Percentiles rank a stretch among this genome's conserved stretches.
Evolutionary conservation across 2,329 filamentous ascomycete species (phyloP).

Genomic region (Clarireedia hainanense): DNA sequence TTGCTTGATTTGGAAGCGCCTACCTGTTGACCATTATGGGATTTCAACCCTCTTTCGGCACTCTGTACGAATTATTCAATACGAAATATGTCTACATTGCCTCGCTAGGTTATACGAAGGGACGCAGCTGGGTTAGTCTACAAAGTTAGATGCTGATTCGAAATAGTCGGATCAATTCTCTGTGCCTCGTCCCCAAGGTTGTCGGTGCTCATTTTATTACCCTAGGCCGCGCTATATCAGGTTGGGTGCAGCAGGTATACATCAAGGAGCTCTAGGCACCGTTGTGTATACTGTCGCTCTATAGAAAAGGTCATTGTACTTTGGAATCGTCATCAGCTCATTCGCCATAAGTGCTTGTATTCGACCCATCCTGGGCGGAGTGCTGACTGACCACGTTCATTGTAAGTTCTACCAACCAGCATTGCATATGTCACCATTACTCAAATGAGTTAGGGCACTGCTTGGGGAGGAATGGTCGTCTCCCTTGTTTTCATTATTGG

Average conservation of each 20-base stretch:
- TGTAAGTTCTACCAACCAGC: too few relatives aligned
- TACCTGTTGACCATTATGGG: conserved; percentile 34
- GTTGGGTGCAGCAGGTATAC: conserved; percentile 41
- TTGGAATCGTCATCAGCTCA: conserved; percentile 8
- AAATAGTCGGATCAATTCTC: conserved; percentile 35
- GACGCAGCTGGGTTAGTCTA: background rate
- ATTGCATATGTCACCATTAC: too few relatives aligned
- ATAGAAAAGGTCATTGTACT: conserved; percentile 1
- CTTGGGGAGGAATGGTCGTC: too few relatives aligned
- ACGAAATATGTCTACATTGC: conserved; percentile 19
- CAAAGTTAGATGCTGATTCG: background rate
- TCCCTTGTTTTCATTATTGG: too few relatives aligned
- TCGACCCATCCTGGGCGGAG: conserved; percentile 43
- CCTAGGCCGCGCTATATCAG: conserved; percentile 38
- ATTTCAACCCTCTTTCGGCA: conserved; percentile 8
- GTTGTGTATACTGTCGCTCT: conserved; percentile 35
- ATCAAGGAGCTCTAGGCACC: conserved; percentile 41
- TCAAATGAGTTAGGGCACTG: too few relatives aligned
- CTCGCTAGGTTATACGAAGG: conserved; percentile 11
- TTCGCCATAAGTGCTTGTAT: conserved; percentile 7
- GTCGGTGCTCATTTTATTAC: conserved; percentile 33
- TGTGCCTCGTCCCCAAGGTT: conserved; percentile 38
- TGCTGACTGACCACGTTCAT: too few relatives aligned
- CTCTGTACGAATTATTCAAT: conserved; percentile 19
- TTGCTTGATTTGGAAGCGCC: conserved; percentile 32